Conservation (phyloP, 2,329 filamentous ascomycete genomes). For the Penicillium sclerotigenum region DNA sequence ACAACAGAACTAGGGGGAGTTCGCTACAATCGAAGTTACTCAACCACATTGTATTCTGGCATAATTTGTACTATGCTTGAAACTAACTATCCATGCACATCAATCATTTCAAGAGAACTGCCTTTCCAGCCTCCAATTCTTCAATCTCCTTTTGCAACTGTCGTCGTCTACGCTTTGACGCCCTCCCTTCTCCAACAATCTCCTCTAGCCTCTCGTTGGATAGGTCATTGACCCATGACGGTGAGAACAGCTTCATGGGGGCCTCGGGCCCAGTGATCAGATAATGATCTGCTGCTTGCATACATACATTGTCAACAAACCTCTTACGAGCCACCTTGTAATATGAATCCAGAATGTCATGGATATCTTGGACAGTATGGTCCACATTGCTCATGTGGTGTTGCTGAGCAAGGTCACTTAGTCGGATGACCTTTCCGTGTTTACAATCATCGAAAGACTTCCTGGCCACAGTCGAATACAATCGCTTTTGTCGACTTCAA, state of each 20-base stretch:
- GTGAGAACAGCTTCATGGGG: conserved; percentile 54
- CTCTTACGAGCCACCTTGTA: conserved; percentile 60
- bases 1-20: too few relatives aligned
- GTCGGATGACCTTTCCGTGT: background rate
- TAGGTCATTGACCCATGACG: conserved; percentile 51
- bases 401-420: background rate
- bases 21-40: too few relatives aligned
- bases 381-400: conserved; percentile 15
- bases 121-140: conserved; percentile 41
- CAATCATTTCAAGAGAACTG: conserved; percentile 5
- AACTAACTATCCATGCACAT: background rate
- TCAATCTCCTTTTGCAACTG: conserved; percentile 47
- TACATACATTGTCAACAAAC: conserved; percentile 61
- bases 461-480: background rate
- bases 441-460: background rate
- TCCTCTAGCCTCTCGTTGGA: conserved; percentile 49
- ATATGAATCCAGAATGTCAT: conserved; percentile 60
- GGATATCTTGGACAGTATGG: conserved; percentile 49
- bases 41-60: too few relatives aligned
- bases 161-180: conserved; percentile 41
- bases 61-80: too few relatives aligned
- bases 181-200: conserved; percentile 58
- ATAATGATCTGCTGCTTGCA: conserved; percentile 55
- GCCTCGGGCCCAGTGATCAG: conserved; percentile 51
- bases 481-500: background rate